A percentile compares a stretch with the other conserved stretches of the same genome.
These are phyloP conservation scores for Umbilicus rupestris DNA, from an alignment of 164 flowering plant species.

Conservation along the genomic window DNA sequence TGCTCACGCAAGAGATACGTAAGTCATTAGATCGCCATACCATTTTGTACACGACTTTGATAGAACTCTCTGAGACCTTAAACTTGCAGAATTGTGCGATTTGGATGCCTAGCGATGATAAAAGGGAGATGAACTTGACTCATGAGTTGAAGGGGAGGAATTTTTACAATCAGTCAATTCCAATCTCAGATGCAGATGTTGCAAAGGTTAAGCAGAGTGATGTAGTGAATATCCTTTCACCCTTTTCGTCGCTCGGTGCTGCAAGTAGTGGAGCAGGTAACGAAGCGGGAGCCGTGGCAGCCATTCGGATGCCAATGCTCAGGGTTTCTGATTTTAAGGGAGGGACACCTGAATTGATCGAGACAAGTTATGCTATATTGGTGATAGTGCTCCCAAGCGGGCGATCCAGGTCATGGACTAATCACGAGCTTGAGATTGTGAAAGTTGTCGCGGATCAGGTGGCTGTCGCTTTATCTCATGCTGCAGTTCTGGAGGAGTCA, in stretches of 20 bases:
- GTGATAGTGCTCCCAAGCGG: slow-evolving; percentile 74
- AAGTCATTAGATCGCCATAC: slow-evolving; percentile 86
- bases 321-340: slow-evolving; percentile 80
- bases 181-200: slow-evolving; percentile 55
- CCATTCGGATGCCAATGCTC: slow-evolving; percentile 93
- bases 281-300: slow-evolving; percentile 70
- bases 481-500: slow-evolving; percentile 88
- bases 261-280: slow-evolving; percentile 42
- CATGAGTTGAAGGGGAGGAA: slow-evolving; percentile 52
- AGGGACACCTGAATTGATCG: slow-evolving; percentile 72
- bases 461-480: slow-evolving; percentile 95
- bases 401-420: slow-evolving; percentile 46
- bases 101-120: slow-evolving; percentile 86
- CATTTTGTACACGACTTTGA: slow-evolving; percentile 74
- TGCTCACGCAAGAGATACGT: slow-evolving; percentile 93
- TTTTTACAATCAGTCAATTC: slow-evolving; percentile 29
- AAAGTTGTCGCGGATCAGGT: slow-evolving; percentile 96
- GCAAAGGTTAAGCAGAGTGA: slow-evolving; percentile 40
- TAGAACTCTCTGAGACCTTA: slow-evolving; percentile 78
- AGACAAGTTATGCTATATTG: slow-evolving; percentile 68
- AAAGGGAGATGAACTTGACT: slow-evolving; percentile 61
- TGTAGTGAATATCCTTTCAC: slow-evolving; percentile 46
- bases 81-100: slow-evolving; percentile 79
- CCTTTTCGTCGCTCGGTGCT: slow-evolving; percentile 49
- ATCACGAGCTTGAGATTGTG: slow-evolving; percentile 76